Base-by-base conservation (phyloP, 306 rosid genomes). In the Cajanus cajan region DNA sequence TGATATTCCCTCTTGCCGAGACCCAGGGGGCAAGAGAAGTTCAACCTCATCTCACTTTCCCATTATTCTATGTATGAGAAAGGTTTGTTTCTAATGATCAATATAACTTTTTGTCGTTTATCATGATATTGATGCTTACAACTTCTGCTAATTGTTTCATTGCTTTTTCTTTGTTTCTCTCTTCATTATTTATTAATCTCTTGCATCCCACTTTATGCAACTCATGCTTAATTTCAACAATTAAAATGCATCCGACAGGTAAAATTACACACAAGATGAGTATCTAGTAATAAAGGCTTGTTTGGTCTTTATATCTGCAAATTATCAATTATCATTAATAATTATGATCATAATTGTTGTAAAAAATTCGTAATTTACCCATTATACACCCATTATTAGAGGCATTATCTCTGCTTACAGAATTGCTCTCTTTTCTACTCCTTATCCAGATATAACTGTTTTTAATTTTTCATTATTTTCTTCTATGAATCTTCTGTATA, bases 1-100 rank as follows among this genome's bases (percentile, higher is more conserved):
- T 65, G 91, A 89, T 74, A 82, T 94, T 88, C 97, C 98, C 78
- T 75, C 90, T 61, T 86, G 83, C 72, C 83, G 88, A 82, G 82
- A 68, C 75, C 66, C 87, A 73, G 73, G 86, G 83, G 61, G 71
- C 78, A 89, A 87, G 70, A 82, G 85, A 80, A 65, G 75, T 44
- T 86, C 89, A 47, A 76, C 82, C 36, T 73, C 70, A 74, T 71
- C 78, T 50, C 61, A 63, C 37, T 44, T 83, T 81, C 98, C 98
- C 54, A 83, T 92, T 86, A 83, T 94, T 84, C 88, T 94, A 39
- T 89, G 94, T 65, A 43, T 50, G 37, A 83, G 71, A 83, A 90
- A 90, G 98, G 98, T 94, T 84, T 41, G 86, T 77, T 48, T 80
- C 18, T 15, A 61, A 61, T 14, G 6, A 61, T 61, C 12, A 61